These are phyloP conservation scores for Hygrophila difformis DNA, from an alignment of 257 asterid species.

Conservation along the genomic window DNA sequence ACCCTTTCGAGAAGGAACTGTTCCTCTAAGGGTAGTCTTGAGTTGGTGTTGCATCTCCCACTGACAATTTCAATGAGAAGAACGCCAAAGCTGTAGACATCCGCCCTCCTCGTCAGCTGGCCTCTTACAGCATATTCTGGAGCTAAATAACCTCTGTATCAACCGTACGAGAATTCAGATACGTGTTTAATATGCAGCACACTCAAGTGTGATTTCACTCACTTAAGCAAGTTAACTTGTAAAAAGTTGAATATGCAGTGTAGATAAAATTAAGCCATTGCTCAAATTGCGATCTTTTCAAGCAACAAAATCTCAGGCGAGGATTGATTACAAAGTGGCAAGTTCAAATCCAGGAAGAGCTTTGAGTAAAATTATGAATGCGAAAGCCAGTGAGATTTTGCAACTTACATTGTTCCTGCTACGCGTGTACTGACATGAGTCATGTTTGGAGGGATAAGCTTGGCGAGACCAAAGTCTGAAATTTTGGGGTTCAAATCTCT, in stretches of 20 bases:
- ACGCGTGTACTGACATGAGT: slow-evolving; percentile 96
- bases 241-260: no score
- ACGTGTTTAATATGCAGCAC: no score
- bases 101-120: slow-evolving; percentile 76
- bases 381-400: background rate
- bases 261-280: background rate
- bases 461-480: slow-evolving; percentile 96
- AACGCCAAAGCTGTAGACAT: slow-evolving; percentile 88
- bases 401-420: slow-evolving; percentile 89
- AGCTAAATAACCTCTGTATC: slow-evolving; percentile 90
- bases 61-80: slow-evolving; percentile 86
- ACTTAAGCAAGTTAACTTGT: no score
- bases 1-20: slow-evolving; percentile 93
- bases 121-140: slow-evolving; percentile 95
- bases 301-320: background rate
- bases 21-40: slow-evolving; percentile 66
- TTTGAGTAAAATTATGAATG: background rate
- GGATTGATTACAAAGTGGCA: background rate
- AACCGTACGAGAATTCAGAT: no score
- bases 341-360: no score
- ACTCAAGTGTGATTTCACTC: no score
- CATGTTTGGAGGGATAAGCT: slow-evolving; percentile 74
- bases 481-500: slow-evolving; percentile 74
- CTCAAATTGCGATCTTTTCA: background rate
- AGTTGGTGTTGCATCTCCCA: slow-evolving; percentile 88